Evolutionary conservation across 441 rosid genomes (phyloP), one percentile per base, ranked within the genome.

Genomic region (Iberis amara): DNA sequence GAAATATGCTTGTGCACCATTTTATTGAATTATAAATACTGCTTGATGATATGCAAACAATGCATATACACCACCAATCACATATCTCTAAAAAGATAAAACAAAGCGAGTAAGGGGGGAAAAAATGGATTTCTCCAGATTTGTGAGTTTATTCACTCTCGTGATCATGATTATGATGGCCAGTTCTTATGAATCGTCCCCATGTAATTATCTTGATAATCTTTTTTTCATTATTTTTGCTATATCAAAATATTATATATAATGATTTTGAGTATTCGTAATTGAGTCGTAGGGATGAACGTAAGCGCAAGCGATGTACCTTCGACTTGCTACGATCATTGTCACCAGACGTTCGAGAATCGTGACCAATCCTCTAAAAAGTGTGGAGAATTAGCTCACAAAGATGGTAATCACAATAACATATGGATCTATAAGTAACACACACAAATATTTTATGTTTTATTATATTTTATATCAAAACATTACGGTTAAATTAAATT

Each of bases 301-400:
- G 47, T 11, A 11, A 58, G 30, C 47, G 63, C 63, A 14, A 57
- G 39, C 21, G 39, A 46, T 47, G 54, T 14, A 37, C 53, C 31
- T 21, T 27, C 10, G 21, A 39, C 10, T n/a, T 57, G 54, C 54
- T 7, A 37, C 54, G 9, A 40, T 27, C 1, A 14, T 2, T 57
- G 54, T 47, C 15, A 58, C 39, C 31, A 47, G 13, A 58, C 47
- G 39, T 11, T 18, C 6, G 46, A 46, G 21, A 38, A 30, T 24
- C 24, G 57, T 51, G 37, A 39, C 45, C 57, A 39, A 13, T 52
- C 45, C 14, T 12, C 12, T 38, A 39, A 39, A 14, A 0, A 26
- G 24, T 38, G 46, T 40, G 39, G 21, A 7, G 32, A 32, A 58
- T 28, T 39, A 48, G 27, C 64, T 40, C 64, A 11, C 24, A 49